These are phyloP conservation scores for Neurospora sp. DNA, from an alignment of 495 filamentous ascomycete species.

Conservation along the genomic window DNA sequence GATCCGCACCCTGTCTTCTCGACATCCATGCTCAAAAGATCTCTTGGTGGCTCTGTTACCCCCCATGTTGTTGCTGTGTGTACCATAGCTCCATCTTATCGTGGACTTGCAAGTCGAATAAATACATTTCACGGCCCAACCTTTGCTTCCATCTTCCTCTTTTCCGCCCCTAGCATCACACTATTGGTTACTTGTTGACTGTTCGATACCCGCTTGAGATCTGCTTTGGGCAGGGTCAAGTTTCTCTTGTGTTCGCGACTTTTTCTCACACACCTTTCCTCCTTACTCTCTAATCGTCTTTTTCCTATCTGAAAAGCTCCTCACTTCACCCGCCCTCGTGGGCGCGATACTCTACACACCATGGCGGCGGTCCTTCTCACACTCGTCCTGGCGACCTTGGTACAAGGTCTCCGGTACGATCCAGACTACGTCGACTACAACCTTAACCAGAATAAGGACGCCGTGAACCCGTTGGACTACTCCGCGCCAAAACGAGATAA, in stretches of 20 bases:
- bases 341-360: constrained; percentile 3
- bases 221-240: background rate
- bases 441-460: constrained; percentile 52
- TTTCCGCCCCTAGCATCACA: background rate
- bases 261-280: background rate
- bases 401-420: constrained; percentile 43
- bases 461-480: constrained; percentile 50
- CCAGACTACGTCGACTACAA: constrained; percentile 45
- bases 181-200: background rate
- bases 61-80: background rate
- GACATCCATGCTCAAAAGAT: background rate
- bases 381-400: constrained; percentile 2
- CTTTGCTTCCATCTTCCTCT: background rate
- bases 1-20: background rate
- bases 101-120: constrained; percentile 1
- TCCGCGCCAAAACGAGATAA: constrained; percentile 47
- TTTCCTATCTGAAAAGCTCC: background rate
- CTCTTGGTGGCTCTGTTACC: constrained; percentile 1
- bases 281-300: background rate
- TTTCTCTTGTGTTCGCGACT: background rate
- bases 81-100: background rate
- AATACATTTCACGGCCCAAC: constrained; percentile 2
- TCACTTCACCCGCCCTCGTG: constrained; percentile 6
- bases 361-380: constrained; percentile 9
- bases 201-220: constrained; percentile 7